Conservation (phyloP, 2,329 filamentous ascomycete genomes). For the Sporothrix pallida region DNA sequence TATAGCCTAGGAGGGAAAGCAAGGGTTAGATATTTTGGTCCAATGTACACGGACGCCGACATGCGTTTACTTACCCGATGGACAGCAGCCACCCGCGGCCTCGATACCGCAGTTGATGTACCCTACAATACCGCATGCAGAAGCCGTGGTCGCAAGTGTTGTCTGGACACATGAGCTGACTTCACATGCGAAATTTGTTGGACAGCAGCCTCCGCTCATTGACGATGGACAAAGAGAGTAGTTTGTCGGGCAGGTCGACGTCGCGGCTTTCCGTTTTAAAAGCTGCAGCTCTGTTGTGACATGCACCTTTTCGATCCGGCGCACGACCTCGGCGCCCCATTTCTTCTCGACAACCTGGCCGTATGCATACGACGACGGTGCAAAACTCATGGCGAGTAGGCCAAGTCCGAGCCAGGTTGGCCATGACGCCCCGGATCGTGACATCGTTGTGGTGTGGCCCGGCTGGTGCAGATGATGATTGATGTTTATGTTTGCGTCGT, state of each 20-base stretch:
- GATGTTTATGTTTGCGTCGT: neutral
- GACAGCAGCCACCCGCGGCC: conserved; percentile 47
- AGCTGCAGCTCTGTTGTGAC: conserved; percentile 35
- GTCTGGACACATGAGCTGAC: conserved; percentile 53
- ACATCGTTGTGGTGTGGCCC: neutral
- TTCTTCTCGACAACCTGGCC: conserved; percentile 8
- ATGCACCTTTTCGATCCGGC: conserved; percentile 38
- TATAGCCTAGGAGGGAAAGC: conserved; percentile 43
- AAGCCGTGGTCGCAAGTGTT: conserved; percentile 52
- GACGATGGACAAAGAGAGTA: conserved; percentile 47
- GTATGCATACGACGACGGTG: neutral
- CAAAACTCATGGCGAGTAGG: neutral
- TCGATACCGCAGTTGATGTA: conserved; percentile 51
- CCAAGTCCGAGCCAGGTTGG: conserved; percentile 20
- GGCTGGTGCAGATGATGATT: neutral
- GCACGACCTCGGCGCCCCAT: conserved; percentile 26
- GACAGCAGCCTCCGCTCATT: conserved; percentile 56
- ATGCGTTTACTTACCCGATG: conserved; percentile 30
- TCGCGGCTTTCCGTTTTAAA: conserved; percentile 22
- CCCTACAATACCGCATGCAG: conserved; percentile 45
- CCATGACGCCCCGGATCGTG: neutral
- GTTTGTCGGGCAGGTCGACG: conserved; percentile 37
- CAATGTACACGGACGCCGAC: neutral
- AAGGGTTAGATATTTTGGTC: neutral
- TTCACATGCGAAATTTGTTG: conserved; percentile 55